Evolutionary conservation across 148 eudicot species (phyloP).

Genomic region (Talinum fruticosum): DNA sequence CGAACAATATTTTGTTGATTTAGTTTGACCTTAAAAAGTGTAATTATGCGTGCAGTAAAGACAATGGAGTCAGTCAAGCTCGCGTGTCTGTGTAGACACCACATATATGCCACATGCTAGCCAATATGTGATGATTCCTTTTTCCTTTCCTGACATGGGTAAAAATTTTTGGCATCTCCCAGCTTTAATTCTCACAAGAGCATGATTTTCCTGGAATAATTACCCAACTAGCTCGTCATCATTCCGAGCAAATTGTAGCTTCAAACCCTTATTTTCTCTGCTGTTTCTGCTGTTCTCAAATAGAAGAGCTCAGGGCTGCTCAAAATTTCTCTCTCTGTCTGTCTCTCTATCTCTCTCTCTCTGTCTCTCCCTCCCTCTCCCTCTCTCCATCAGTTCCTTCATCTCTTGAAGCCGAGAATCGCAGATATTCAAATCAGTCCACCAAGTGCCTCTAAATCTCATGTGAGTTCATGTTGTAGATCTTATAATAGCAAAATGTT

Average conservation of each 20-base stretch:
- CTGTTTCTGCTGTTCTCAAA: neutral
- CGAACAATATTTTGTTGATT: no score
- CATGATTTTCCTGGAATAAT: constrained; percentile 27
- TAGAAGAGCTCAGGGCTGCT: neutral
- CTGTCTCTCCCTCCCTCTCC: no score
- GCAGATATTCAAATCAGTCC: neutral
- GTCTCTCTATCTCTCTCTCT: no score
- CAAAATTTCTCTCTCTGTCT: neutral
- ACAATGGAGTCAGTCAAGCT: constrained; percentile 12
- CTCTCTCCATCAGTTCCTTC: no score
- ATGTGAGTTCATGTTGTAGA: neutral
- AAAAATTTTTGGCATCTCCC: constrained; percentile 28
- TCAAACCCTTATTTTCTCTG: constrained; percentile 9
- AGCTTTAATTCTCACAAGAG: constrained; percentile 31
- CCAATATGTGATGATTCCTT: constrained; percentile 34
- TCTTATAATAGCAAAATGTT: neutral
- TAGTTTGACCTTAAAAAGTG: neutral
- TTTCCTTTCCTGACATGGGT: constrained; percentile 33
- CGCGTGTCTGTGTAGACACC: constrained; percentile 29
- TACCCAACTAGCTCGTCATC: constrained; percentile 21
- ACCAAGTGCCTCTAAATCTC: neutral
- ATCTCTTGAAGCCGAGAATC: neutral
- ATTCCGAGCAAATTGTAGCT: constrained; percentile 13
- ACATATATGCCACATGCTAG: constrained; percentile 32
- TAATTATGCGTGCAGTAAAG: neutral